Evolutionary conservation across 2,329 filamentous ascomycete genomes (phyloP).

Genomic region (Polytolypa hystricis): DNA sequence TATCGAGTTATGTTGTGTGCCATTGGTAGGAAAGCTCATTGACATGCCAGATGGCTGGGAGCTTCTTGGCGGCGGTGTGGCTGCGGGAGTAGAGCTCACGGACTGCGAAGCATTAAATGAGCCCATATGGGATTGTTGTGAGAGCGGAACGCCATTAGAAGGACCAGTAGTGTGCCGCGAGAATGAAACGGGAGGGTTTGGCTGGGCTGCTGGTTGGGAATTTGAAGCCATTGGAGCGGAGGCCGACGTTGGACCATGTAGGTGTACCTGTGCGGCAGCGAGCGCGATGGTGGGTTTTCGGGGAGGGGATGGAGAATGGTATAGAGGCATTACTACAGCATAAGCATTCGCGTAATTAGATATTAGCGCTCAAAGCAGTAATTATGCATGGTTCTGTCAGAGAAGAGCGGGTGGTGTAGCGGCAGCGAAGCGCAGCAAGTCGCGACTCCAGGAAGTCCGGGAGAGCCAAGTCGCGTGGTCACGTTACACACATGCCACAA

Average conservation of each 20-base stretch:
- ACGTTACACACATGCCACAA: constrained; percentile 11
- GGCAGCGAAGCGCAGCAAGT: too few relatives aligned
- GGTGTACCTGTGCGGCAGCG: too few relatives aligned
- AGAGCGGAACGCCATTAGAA: constrained; percentile 27
- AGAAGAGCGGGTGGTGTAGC: constrained; percentile 4
- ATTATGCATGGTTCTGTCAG: not conserved
- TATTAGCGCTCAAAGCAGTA: too few relatives aligned
- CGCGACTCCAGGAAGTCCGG: not conserved
- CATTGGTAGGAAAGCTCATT: constrained; percentile 28
- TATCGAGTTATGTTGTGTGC: constrained; percentile 21
- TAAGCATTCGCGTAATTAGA: too few relatives aligned
- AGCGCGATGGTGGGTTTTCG: too few relatives aligned
- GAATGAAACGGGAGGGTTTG: constrained; percentile 26
- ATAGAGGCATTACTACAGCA: too few relatives aligned
- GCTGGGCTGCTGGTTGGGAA: constrained; percentile 19
- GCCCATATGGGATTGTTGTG: constrained; percentile 29
- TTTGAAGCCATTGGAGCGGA: constrained; percentile 20
- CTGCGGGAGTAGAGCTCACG: constrained; percentile 33
- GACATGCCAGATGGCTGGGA: constrained; percentile 34
- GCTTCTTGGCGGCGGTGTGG: constrained; percentile 31
- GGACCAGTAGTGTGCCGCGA: constrained; percentile 30
- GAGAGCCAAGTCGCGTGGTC: constrained; percentile 11
- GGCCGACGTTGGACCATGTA: too few relatives aligned
- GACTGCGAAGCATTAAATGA: constrained; percentile 36
- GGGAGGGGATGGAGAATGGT: too few relatives aligned